Evolutionary conservation across 1,139 yeast species (phyloP).

Genomic region (Saccharomyces hybrid): DNA sequence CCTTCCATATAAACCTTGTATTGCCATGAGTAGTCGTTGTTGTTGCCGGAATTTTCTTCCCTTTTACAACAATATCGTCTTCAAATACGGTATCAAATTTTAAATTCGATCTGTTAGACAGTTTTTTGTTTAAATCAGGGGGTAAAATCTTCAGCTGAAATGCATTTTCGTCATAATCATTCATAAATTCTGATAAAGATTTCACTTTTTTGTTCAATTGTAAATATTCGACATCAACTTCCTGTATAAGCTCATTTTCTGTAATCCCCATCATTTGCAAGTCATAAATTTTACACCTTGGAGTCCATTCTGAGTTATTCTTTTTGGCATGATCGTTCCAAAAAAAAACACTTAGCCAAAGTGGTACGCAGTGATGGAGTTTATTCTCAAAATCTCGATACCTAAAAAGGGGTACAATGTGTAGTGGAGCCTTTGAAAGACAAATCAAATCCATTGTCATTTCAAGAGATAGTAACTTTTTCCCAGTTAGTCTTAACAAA

Average conservation of each 20-base stretch:
- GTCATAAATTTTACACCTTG: conserved; percentile 88
- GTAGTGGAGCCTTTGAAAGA: conserved; percentile 84
- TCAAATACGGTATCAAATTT: background rate
- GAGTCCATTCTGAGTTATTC: conserved; percentile 60
- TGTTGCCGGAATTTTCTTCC: conserved; percentile 1
- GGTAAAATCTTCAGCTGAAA: conserved; percentile 29
- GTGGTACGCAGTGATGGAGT: conserved; percentile 75
- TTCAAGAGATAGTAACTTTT: conserved; percentile 68
- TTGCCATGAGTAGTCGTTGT: conserved; percentile 8
- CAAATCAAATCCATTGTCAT: conserved; percentile 85
- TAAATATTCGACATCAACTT: conserved; percentile 22
- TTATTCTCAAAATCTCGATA: conserved; percentile 49
- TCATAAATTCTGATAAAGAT: conserved; percentile 47
- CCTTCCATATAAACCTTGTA: conserved; percentile 15
- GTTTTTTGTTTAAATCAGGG: background rate
- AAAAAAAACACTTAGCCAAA: conserved; percentile 90
- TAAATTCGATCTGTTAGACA: background rate
- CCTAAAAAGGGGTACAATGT: conserved; percentile 82
- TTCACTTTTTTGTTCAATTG: conserved; percentile 15
- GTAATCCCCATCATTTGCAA: conserved; percentile 97
- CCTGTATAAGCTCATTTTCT: conserved; percentile 62
- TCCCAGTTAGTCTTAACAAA: conserved; percentile 65
- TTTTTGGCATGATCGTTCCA: conserved; percentile 54
- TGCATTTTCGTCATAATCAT: conserved; percentile 49
- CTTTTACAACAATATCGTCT: background rate